These are phyloP conservation scores for Aspergillus ustus DNA, from an alignment of 2,329 filamentous ascomycete species.

Conservation along the genomic window DNA sequence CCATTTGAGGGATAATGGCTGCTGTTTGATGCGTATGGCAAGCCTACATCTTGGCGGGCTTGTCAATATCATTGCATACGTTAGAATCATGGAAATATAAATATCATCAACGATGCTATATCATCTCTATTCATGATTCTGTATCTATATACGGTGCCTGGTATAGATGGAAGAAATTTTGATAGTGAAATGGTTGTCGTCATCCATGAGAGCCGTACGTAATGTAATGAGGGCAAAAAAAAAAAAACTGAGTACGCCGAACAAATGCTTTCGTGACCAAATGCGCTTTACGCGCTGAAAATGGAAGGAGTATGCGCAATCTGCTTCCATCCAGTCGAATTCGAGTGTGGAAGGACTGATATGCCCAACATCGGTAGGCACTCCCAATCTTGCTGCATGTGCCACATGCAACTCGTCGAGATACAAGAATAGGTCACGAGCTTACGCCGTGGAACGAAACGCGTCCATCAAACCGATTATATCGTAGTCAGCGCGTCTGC, in stretches of 20 bases:
- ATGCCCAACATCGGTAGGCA: background rate
- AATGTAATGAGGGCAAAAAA: background rate
- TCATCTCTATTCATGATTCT: conserved; percentile 7
- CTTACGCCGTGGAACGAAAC: background rate
- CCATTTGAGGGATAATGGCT: conserved; percentile 3
- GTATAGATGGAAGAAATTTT: conserved; percentile 3
- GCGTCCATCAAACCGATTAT: background rate
- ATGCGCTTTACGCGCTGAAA: conserved; percentile 5
- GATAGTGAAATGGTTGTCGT: background rate
- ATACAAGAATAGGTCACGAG: background rate
- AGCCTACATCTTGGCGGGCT: background rate
- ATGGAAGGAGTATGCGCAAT: background rate
- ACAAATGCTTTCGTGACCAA: conserved; percentile 8
- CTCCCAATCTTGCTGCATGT: conserved; percentile 1
- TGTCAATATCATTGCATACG: background rate
- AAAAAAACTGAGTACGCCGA: conserved; percentile 13
- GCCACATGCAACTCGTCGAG: conserved; percentile 6
- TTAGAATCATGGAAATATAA: background rate
- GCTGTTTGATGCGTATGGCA: conserved; percentile 7
- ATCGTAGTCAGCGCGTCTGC: background rate
- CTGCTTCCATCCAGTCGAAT: background rate
- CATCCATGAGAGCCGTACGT: conserved; percentile 1
- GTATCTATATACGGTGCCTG: background rate
- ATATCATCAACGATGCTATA: background rate
- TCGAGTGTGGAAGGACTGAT: background rate